phyloP scores from a whole-genome alignment of 148 eudicot genomes.

The Chenopodium berlandieri region DNA sequence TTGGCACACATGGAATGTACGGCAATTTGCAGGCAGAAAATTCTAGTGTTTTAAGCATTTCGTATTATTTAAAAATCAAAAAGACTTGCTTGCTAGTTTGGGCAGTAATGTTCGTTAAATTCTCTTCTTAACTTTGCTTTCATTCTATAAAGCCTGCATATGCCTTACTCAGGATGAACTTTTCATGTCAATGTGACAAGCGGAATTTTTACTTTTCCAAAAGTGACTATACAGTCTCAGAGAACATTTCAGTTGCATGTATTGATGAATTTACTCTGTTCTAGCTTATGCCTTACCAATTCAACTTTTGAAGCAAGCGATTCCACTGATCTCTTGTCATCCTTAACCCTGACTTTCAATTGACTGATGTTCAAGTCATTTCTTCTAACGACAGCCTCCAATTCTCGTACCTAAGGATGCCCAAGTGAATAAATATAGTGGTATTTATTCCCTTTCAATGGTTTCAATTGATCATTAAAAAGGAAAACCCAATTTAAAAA shows the following conservation, averaged over 20 bases:
- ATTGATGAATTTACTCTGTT: not conserved
- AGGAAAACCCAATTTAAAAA: conserved; percentile 7
- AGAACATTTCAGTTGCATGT: not conserved
- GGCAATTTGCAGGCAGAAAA: not conserved
- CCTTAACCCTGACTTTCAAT: conserved; percentile 51
- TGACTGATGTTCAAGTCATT: conserved; percentile 57
- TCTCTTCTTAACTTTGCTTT: not conserved
- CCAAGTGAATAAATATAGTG: conserved; percentile 19
- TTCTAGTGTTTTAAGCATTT: not conserved
- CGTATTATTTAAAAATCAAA: not conserved
- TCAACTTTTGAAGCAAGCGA: conserved; percentile 46
- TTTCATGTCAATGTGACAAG: not conserved
- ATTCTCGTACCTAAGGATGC: conserved; percentile 53
- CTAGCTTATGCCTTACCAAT: conserved; percentile 41
- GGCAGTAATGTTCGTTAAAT: not conserved
- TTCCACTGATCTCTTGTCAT: conserved; percentile 50
- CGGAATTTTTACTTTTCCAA: not conserved
- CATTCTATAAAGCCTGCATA: not conserved
- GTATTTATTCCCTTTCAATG: not conserved
- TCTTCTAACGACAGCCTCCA: conserved; percentile 55
- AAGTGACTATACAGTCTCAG: not conserved
- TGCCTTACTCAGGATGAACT: not conserved
- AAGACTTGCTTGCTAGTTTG: not conserved
- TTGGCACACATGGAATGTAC: not conserved
- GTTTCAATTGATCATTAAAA: conserved; percentile 12